phyloP scores from a whole-genome alignment of 495 filamentous ascomycete genomes.

The Tricharina praecox region DNA sequence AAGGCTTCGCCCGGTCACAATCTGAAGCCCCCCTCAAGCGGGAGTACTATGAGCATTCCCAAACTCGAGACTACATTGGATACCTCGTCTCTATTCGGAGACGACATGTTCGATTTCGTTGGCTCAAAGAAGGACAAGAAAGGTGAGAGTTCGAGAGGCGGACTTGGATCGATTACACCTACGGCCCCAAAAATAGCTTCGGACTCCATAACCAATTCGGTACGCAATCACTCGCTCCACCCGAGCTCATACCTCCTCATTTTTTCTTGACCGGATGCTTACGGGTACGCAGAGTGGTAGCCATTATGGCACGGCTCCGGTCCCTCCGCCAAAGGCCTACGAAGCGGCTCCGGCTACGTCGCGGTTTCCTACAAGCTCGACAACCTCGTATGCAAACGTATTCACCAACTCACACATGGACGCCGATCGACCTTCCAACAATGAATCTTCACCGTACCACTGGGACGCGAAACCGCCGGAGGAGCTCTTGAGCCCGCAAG shows the following conservation, averaged over 20 bases:
- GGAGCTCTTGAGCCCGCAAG: constrained; percentile 16
- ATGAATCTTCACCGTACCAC: constrained; percentile 22
- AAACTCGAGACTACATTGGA: constrained; percentile 24
- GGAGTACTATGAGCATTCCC: constrained; percentile 20
- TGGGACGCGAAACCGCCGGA: constrained; percentile 19
- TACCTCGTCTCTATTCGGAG: constrained; percentile 24
- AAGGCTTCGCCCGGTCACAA: neutral
- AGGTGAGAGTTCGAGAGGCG: constrained; percentile 6
- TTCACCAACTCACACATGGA: constrained; percentile 21
- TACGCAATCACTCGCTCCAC: too few species aligned
- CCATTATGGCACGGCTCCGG: constrained; percentile 23
- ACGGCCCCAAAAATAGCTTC: constrained; percentile 26
- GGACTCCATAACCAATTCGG: constrained; percentile 20
- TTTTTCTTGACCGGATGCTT: neutral
- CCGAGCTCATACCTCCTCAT: too few species aligned
- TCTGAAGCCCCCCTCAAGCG: constrained; percentile 4
- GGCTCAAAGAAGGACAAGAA: constrained; percentile 11
- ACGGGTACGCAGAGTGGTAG: constrained; percentile 16
- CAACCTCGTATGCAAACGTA: constrained; percentile 18
- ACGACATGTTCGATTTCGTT: constrained; percentile 26
- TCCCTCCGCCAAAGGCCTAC: constrained; percentile 25
- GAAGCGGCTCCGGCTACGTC: constrained; percentile 18
- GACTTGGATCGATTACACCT: constrained; percentile 19
- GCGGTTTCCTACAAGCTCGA: constrained; percentile 13
- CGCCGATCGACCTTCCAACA: constrained; percentile 18